These are phyloP conservation scores for Pichia exigua DNA, from an alignment of 805 yeast genomes.

Conservation along the genomic window DNA sequence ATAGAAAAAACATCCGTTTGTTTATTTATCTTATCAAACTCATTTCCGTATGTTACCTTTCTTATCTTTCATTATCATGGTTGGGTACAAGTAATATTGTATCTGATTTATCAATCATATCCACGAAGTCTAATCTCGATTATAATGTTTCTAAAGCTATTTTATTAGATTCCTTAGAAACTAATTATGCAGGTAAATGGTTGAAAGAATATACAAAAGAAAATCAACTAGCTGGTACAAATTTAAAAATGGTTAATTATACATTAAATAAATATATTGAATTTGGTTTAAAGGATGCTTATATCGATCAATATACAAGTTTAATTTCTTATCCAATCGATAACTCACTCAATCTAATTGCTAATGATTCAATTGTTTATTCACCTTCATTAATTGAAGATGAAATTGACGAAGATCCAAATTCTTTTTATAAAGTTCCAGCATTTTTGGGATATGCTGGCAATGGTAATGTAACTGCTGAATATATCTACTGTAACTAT, in stretches of 20 bases:
- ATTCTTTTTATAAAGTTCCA: slow-evolving; percentile 46
- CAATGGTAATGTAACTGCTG: slow-evolving; percentile 63
- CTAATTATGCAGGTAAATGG: slow-evolving; percentile 45
- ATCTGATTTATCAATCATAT: too few relatives aligned
- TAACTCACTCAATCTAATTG: slow-evolving; percentile 40
- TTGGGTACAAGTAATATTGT: not conserved
- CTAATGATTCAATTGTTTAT: slow-evolving; percentile 28
- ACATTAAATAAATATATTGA: slow-evolving; percentile 50
- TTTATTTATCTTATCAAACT: not conserved
- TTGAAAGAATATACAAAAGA: slow-evolving; percentile 41
- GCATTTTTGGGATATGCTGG: slow-evolving; percentile 75
- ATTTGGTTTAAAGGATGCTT: slow-evolving; percentile 44
- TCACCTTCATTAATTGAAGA: slow-evolving; percentile 51
- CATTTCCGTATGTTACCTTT: not conserved
- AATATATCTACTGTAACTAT: slow-evolving; percentile 59
- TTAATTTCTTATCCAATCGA: slow-evolving; percentile 57
- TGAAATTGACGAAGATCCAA: slow-evolving; percentile 38
- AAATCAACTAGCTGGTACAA: slow-evolving; percentile 54
- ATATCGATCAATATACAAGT: slow-evolving; percentile 51
- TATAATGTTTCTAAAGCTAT: not conserved
- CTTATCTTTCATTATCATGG: not conserved
- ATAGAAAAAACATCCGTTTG: not conserved
- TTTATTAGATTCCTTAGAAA: slow-evolving; percentile 23
- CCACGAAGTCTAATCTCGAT: not conserved
- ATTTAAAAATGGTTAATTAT: slow-evolving; percentile 44